Conservation (phyloP, 768 basidiomycete genomes). For the Boletales sp. region DNA sequence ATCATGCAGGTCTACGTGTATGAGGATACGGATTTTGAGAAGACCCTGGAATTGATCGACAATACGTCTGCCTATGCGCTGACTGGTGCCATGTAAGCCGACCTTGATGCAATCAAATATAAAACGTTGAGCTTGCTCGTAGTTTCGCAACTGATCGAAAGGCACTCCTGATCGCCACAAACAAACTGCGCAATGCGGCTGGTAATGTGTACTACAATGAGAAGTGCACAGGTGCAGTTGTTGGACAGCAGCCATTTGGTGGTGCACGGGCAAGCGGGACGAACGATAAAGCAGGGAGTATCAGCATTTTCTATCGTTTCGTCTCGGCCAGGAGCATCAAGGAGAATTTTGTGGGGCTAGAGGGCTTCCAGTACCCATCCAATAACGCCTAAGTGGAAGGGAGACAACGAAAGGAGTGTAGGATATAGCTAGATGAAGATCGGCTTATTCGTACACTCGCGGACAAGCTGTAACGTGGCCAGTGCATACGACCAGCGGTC, state of each 20-base stretch:
- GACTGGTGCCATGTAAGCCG: conserved; percentile 87
- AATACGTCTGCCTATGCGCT: conserved; percentile 83
- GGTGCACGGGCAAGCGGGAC: conserved; percentile 91
- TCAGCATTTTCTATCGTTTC: conserved; percentile 74
- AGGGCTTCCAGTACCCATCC: conserved; percentile 81
- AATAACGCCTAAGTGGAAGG: conserved; percentile 57
- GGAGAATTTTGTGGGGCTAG: conserved; percentile 88
- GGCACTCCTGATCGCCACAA: conserved; percentile 75
- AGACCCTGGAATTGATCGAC: conserved; percentile 86
- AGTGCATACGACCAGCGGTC: too few relatives aligned
- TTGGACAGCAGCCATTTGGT: conserved; percentile 98
- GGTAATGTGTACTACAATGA: conserved; percentile 99
- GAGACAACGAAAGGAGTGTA: background rate
- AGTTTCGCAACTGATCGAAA: conserved; percentile 84
- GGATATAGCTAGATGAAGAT: too few relatives aligned
- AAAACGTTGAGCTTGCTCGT: conserved; percentile 11
- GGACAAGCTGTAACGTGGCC: too few relatives aligned
- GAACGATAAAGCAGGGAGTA: conserved; percentile 95
- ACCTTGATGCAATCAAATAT: background rate
- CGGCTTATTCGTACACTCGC: too few relatives aligned
- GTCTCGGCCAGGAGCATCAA: conserved; percentile 91
- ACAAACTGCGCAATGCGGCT: conserved; percentile 82
- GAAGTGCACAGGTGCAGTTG: conserved; percentile 96
- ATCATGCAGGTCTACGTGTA: conserved; percentile 75
- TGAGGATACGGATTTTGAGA: conserved; percentile 81